Evolutionary conservation across 2,329 filamentous ascomycete genomes (phyloP), one percentile per base, ranked within the genome.

Genomic region (Amesomyces nigricolor): DNA sequence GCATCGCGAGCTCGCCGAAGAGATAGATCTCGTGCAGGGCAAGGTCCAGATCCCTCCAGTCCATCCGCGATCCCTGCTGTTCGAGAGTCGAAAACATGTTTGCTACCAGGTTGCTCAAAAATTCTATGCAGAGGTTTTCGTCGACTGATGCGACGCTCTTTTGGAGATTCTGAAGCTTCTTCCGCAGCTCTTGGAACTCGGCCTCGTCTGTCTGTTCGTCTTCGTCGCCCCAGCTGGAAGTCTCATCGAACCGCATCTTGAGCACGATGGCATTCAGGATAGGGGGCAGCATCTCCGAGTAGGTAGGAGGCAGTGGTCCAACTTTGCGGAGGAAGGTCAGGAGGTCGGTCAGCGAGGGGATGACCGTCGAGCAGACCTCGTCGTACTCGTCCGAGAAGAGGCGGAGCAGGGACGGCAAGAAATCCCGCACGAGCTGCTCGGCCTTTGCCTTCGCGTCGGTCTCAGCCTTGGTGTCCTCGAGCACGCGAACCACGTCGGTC

Each of bases 361-460:
- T 95, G 56, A 97, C 90, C 11, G 90, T 94, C 37, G 91, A 95
- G 76, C 94, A 97, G 63, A 99, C 87, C 74, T 99, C 94, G 71
- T 99, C 94, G 70, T 95, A 99, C 68, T 99, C 91, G 71, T 99
- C 94, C 22, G 91, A 88, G 73, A 99, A 96, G 76, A 96, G 96
- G 39, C 92, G 88, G 49, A 99, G 77, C 11, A 97, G 79, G 63
- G 91, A 87, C 0, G 91, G 90, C 29, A 96, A 76, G 69, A 97
- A 97, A 40, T 83, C 81, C 67, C 88, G 87, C 51, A 97, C 78
- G 57, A 95, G 81, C 63, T 87, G 85, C 64, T 94, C 90, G 49
- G 94, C 92, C 64, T 85, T 87, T 45, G 81, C 78, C 63, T 83
- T 85, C 26, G 84, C 86, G 43, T 84, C 78, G 29, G 84, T 78